Conservation (phyloP, 2,329 filamentous ascomycete genomes). For the Trichoderma sp. region DNA sequence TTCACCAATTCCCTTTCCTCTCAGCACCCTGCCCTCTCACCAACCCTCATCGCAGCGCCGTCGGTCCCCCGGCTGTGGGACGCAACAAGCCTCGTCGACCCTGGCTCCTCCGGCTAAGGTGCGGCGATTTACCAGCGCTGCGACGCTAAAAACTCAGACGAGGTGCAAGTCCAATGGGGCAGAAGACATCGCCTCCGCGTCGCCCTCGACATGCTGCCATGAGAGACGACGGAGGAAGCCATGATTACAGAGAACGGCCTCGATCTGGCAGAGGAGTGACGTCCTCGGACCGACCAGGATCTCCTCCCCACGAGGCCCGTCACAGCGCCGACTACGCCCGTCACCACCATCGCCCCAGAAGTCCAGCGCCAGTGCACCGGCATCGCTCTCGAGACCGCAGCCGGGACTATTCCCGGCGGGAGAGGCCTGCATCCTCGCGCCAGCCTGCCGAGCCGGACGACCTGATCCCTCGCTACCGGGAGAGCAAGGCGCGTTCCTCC, state of each 20-base stretch:
- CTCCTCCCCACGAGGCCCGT: conserved; percentile 40
- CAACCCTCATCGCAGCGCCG: conserved; percentile 15
- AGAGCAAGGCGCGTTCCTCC: conserved; percentile 38
- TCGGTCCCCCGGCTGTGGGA: conserved; percentile 18
- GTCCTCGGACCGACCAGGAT: conserved; percentile 39
- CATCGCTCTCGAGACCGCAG: conserved; percentile 45
- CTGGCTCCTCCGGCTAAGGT: conserved; percentile 44
- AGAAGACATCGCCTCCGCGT: conserved; percentile 40
- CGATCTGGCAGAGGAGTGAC: conserved; percentile 42
- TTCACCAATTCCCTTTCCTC: neutral
- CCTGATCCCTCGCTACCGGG: conserved; percentile 45
- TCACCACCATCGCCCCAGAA: conserved; percentile 41
- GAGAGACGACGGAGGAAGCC: conserved; percentile 44
- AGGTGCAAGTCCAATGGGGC: conserved; percentile 37
- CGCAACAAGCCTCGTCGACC: conserved; percentile 25
- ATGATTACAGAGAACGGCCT: conserved; percentile 45
- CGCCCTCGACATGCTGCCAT: conserved; percentile 47
- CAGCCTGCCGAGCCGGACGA: conserved; percentile 41
- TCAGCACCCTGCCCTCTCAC: neutral
- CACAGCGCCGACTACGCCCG: conserved; percentile 38
- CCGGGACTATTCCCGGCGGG: conserved; percentile 40
- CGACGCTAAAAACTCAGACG: conserved; percentile 47
- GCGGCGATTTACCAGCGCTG: conserved; percentile 42
- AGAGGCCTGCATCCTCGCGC: conserved; percentile 36
- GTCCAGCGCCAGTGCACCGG: conserved; percentile 41